These are phyloP conservation scores for Sistotremastrum suecicum DNA, from an alignment of 768 basidiomycete species.

Conservation along the genomic window DNA sequence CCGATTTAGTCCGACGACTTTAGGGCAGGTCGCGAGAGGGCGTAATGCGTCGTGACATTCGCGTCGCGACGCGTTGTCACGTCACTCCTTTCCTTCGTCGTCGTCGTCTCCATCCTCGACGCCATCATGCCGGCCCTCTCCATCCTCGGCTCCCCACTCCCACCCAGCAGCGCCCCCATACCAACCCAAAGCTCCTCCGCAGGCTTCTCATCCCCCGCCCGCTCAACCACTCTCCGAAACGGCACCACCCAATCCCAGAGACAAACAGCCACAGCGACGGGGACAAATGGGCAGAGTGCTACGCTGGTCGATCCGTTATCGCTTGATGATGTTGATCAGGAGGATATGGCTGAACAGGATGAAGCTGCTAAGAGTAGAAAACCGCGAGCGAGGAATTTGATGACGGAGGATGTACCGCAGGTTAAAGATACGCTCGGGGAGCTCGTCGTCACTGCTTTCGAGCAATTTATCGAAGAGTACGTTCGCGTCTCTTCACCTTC, in stretches of 20 bases:
- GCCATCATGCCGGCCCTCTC: slow-evolving; percentile 14
- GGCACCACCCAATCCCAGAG: slow-evolving; percentile 24
- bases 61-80: no score
- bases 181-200: slow-evolving; percentile 23
- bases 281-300: slow-evolving; percentile 12
- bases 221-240: slow-evolving; percentile 19
- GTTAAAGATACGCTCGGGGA: slow-evolving; percentile 94
- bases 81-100: no score
- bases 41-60: no score
- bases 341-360: slow-evolving; percentile 25
- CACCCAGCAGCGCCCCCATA: slow-evolving; percentile 34
- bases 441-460: slow-evolving; percentile 85
- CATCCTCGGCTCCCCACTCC: slow-evolving; percentile 33
- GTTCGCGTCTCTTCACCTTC: slow-evolving; percentile 14
- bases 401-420: slow-evolving; percentile 59
- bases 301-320: slow-evolving; percentile 17
- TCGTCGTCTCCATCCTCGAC: slow-evolving; percentile 34
- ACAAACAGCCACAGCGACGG: slow-evolving; percentile 34
- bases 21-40: no score
- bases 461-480: slow-evolving; percentile 83
- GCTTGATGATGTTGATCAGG: slow-evolving; percentile 27
- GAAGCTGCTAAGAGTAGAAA: slow-evolving; percentile 28
- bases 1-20: no score
- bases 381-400: slow-evolving; percentile 26
- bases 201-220: slow-evolving; percentile 13